Evolutionary conservation across 306 rosid genomes (phyloP), one percentile per base, ranked within the genome.

Genomic region (Lathyrus aphaca): DNA sequence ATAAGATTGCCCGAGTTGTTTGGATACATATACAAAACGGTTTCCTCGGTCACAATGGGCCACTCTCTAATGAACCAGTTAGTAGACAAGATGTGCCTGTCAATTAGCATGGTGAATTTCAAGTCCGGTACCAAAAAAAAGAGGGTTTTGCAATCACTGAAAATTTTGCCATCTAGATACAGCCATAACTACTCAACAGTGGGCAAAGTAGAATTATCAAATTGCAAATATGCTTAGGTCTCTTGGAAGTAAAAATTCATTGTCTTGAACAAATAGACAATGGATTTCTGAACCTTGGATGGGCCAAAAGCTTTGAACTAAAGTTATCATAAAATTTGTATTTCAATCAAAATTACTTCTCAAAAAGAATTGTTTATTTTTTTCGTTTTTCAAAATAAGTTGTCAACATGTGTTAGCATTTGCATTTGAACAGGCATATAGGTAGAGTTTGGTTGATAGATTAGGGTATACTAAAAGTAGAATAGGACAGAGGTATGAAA

Each of bases 101-200:
- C 57, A 38, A 25, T 57, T 77, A 56, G 75, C 39, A 66, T 10
- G 48, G 57, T 3, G 2, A 59, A 40, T 10, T 37, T 38, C 30
- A 32, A 59, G 35, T 23, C 14, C 54, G 16, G 23, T 23, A 15
- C 38, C 17, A 43, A 70, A 57, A 39, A n/a, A 66, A 38, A 4
- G 45, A 7, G 19, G 43, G 66, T 37, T 57, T 19, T 39, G 55
- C 69, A 51, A 68, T 45, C 49, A 57, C 32, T 27, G 42, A 58
- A 69, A 73, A 37, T 60, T 50, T 48, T 32, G 29, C 18, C 32
- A 58, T 44, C 80, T 58, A 61, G 44, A 27, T 15, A 72, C 66
- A 6, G 38, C 64, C 56, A 10, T 5, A 16, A 59, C 4, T 44
- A 55, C 64, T 72, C 13, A 30, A 30, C 13, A 17, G 19, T 62